Conservation (phyloP, 805 yeast genomes). For the Suhomyces emberorum region DNA sequence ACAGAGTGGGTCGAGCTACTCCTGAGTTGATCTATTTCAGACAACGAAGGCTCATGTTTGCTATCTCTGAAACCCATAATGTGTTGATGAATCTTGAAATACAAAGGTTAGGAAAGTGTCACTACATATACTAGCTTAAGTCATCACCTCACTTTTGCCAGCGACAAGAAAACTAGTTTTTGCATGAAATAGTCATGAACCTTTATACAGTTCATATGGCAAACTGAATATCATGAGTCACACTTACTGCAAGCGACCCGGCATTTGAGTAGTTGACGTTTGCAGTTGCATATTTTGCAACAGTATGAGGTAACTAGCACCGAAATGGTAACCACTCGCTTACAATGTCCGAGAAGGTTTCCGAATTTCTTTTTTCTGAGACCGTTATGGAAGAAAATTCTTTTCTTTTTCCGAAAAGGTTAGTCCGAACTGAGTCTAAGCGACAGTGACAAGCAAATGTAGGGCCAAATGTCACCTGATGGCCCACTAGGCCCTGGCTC, state of each 20-base stretch:
- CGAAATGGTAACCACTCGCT: constrained; percentile 4
- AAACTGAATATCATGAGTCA: constrained; percentile 5
- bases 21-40: constrained; percentile 10
- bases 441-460: constrained; percentile 1
- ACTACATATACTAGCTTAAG: background rate
- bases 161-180: too few species aligned
- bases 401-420: background rate
- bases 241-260: background rate
- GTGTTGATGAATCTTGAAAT: too few species aligned
- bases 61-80: background rate
- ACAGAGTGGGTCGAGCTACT: constrained; percentile 14
- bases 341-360: background rate
- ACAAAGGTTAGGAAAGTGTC: background rate
- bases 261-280: background rate
- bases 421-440: background rate
- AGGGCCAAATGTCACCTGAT: background rate
- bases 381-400: background rate
- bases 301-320: constrained; percentile 1
- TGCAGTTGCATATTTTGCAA: constrained; percentile 1
- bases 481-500: background rate
- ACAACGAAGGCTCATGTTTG: constrained; percentile 1
- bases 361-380: background rate
- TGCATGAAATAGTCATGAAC: background rate
- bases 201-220: constrained; percentile 6
- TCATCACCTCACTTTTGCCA: background rate